A percentile compares a stretch with the other conserved stretches of the same genome.
phyloP scores from a whole-genome alignment of 768 basidiomycete genomes.

The Pulveroboletus ravenelii region DNA sequence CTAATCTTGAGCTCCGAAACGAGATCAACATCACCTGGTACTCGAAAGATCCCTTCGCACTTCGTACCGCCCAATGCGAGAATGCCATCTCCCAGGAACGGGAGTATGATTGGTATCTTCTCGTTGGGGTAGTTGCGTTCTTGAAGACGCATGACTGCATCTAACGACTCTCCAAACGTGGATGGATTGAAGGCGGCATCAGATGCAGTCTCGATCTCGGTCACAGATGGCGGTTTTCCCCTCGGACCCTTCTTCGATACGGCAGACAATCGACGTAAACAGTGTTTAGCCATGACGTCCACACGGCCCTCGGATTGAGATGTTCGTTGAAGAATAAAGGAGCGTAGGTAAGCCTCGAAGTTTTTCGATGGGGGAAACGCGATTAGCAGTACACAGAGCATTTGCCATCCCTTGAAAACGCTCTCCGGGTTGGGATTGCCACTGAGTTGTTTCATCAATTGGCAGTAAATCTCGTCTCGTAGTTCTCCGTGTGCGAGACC shows the following conservation, averaged over 20 bases:
- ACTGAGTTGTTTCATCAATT: conserved; percentile 86
- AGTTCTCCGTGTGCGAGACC: conserved; percentile 79
- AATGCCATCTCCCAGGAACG: conserved; percentile 90
- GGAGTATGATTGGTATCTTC: conserved; percentile 87
- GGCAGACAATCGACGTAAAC: conserved; percentile 67
- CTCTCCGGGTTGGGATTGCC: conserved; percentile 82
- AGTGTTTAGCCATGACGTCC: conserved; percentile 89
- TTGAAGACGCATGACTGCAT: conserved; percentile 78
- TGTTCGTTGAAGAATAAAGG: conserved; percentile 73
- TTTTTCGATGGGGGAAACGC: conserved; percentile 93
- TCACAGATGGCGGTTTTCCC: conserved; percentile 73
- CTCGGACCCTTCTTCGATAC: conserved; percentile 82
- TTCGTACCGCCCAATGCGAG: conserved; percentile 82
- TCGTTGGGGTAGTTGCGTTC: conserved; percentile 80
- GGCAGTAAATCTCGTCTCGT: conserved; percentile 91
- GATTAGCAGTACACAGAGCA: conserved; percentile 84
- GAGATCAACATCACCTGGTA: conserved; percentile 85
- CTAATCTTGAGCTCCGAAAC: conserved; percentile 86
- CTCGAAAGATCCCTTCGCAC: conserved; percentile 88
- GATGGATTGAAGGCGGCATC: conserved; percentile 95
- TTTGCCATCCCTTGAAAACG: conserved; percentile 88
- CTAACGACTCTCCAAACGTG: conserved; percentile 87
- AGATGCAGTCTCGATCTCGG: conserved; percentile 92
- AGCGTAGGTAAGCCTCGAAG: conserved; percentile 77
- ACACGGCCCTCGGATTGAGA: conserved; percentile 68